Base-by-base conservation (phyloP, 768 basidiomycete species). In the Ramaria rubella region DNA sequence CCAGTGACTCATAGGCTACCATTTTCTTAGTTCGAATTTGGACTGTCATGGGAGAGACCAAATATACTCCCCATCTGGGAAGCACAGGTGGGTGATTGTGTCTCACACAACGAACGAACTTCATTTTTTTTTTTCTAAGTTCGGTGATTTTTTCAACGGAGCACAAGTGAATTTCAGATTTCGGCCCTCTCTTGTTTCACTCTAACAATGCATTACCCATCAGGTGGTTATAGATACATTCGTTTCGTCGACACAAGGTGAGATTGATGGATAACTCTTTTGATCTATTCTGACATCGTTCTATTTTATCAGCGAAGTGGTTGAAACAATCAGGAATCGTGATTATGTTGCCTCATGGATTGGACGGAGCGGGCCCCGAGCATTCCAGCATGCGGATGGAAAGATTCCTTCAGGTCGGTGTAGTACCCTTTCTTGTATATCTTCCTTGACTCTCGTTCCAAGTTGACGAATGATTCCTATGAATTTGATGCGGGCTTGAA, bases 131-230 rank as follows among this genome's bases (percentile, higher is more conserved):
- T 52, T 24, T 19, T 46, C 29, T 9, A 60, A 87, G 82, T 94
- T 94, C 61, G 92, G 92, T 21, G 93, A 94, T 66, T 96, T 96
- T 70, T 88, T 90, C 73, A 94, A 96, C 64, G 91, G 91, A 2
- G 89, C 90, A 11, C 87, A 87, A 70, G 79, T 78, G 57, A 33
- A 67, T 62, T 8, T 15, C 19, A 38, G 29, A 21, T 30, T 27
- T 9, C 29, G 4, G 8, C 9, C 14, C 38, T 24, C 24, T 21
- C 6, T 34, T 17, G 21, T 36, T 38, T 27, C 17, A 4, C 23
- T 42, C 2, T 48, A 12, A 14, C 9, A 30, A 27, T 30, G 17
- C 9, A 17, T 33, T 15, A n/a, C 11, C 19, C 19, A 30, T 34
- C 63, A 88, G 79, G 78, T 93, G 56, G 86, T 92, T 52, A 90